Evolutionary conservation across 495 filamentous ascomycete genomes (phyloP).

Genomic region (Rostrohypoxylon terebratum): DNA sequence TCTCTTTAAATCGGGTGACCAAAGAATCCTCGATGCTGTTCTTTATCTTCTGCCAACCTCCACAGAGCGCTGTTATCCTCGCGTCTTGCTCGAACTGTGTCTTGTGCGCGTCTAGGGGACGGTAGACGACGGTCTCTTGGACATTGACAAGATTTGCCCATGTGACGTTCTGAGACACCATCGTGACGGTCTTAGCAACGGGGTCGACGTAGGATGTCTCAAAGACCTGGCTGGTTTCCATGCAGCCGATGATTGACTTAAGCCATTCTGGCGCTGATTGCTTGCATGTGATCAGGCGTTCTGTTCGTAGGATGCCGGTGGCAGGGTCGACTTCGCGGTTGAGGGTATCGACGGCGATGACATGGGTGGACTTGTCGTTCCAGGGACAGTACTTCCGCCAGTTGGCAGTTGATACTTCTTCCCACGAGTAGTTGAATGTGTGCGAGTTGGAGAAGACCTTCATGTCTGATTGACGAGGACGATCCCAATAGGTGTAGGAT

Average conservation of each 20-base stretch:
- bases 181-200: conserved; percentile 82
- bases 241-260: conserved; percentile 74
- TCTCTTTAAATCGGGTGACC: conserved; percentile 88
- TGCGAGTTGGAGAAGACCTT: conserved; percentile 91
- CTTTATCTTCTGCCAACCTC: conserved; percentile 95
- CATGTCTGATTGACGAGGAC: conserved; percentile 68
- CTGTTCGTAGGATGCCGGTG: conserved; percentile 93
- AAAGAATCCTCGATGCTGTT: conserved; percentile 93
- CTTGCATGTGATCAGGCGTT: conserved; percentile 94
- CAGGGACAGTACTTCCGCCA: conserved; percentile 99
- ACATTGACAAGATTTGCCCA: conserved; percentile 88
- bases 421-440: conserved; percentile 97
- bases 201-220: conserved; percentile 96
- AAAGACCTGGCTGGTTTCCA: conserved; percentile 84
- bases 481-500: conserved; percentile 1
- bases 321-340: conserved; percentile 79
- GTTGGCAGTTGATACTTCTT: conserved; percentile 98
- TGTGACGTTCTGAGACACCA: conserved; percentile 93
- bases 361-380: conserved; percentile 95
- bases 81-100: conserved; percentile 90
- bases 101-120: conserved; percentile 69
- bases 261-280: conserved; percentile 93
- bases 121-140: conserved; percentile 89
- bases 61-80: conserved; percentile 91
- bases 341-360: conserved; percentile 93